Evolutionary conservation across 2,329 filamentous ascomycete species (phyloP).

Genomic region (Aschersonia sp.): DNA sequence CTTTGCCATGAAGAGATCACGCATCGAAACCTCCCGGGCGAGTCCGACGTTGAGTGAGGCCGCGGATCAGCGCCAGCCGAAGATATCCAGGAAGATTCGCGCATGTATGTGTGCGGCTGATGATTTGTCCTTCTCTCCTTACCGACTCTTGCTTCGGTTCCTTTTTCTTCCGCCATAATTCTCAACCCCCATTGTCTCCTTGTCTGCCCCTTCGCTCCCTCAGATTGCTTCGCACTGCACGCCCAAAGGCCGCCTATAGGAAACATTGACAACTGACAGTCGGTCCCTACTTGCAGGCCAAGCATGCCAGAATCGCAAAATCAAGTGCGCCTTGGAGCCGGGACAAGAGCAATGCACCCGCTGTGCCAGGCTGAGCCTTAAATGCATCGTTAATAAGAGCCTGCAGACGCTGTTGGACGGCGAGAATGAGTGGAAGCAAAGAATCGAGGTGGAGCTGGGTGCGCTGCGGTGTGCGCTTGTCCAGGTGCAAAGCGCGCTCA

Average conservation of each 20-base stretch:
- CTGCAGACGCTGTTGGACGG: slow-evolving; percentile 39
- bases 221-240: too few species aligned
- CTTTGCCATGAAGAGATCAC: slow-evolving; percentile 9
- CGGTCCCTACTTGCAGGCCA: slow-evolving; percentile 9
- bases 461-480: slow-evolving; percentile 12
- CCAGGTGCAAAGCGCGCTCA: slow-evolving; percentile 11
- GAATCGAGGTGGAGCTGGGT: slow-evolving; percentile 14
- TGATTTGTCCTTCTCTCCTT: not conserved
- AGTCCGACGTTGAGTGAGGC: slow-evolving; percentile 4
- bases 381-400: slow-evolving; percentile 39
- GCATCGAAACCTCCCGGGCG: slow-evolving; percentile 7
- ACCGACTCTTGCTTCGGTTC: not conserved
- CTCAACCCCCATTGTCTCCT: too few species aligned
- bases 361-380: slow-evolving; percentile 32
- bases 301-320: slow-evolving; percentile 39
- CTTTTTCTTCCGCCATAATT: not conserved
- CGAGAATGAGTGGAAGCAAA: slow-evolving; percentile 28
- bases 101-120: slow-evolving; percentile 12
- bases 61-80: slow-evolving; percentile 9
- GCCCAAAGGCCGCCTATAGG: too few species aligned
- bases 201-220: not conserved
- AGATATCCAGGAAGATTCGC: slow-evolving; percentile 17
- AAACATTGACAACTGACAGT: not conserved
- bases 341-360: slow-evolving; percentile 31
- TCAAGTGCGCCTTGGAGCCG: slow-evolving; percentile 34